Evolutionary conservation across 192 early-diverging fungal species (phyloP).

Genomic region (Entomortierella parvispora): DNA sequence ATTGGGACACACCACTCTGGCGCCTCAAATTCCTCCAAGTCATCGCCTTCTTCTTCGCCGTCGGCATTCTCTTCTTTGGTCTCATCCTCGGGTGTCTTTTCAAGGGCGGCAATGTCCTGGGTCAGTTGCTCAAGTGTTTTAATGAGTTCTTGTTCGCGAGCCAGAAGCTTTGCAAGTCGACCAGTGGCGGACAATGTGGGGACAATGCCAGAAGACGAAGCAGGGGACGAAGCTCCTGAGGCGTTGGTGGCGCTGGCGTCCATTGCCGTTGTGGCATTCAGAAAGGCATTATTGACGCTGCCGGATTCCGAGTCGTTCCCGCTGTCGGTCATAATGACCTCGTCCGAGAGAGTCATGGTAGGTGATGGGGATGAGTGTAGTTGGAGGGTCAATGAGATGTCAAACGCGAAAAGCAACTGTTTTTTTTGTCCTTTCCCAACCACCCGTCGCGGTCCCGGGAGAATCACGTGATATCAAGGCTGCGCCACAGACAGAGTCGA

Average conservation of each 20-base stretch:
- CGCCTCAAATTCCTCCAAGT: conserved; percentile 84
- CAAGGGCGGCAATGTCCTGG: conserved; percentile 31
- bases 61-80: conserved; percentile 1
- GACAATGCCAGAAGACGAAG: neutral
- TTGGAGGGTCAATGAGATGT: too few species aligned
- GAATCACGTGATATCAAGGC: too few species aligned
- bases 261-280: neutral
- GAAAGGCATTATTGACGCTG: neutral
- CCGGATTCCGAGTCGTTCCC: conserved; percentile 52
- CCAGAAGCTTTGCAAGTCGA: conserved; percentile 24
- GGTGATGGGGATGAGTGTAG: too few species aligned
- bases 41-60: conserved; percentile 34
- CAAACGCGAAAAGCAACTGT: too few species aligned
- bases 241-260: neutral
- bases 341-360: conserved; percentile 38
- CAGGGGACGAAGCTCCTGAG: neutral
- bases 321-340: conserved; percentile 48
- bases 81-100: conserved; percentile 8
- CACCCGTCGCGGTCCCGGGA: too few species aligned
- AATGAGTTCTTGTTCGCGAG: conserved; percentile 45
- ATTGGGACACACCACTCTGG: conserved; percentile 95
- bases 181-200: conserved; percentile 22
- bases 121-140: conserved; percentile 35
- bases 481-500: too few species aligned
- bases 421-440: too few species aligned